A percentile compares a stretch with the other conserved stretches of the same genome.
These are phyloP conservation scores for Lepiota venenata DNA, from an alignment of 768 basidiomycete species.

Conservation along the genomic window DNA sequence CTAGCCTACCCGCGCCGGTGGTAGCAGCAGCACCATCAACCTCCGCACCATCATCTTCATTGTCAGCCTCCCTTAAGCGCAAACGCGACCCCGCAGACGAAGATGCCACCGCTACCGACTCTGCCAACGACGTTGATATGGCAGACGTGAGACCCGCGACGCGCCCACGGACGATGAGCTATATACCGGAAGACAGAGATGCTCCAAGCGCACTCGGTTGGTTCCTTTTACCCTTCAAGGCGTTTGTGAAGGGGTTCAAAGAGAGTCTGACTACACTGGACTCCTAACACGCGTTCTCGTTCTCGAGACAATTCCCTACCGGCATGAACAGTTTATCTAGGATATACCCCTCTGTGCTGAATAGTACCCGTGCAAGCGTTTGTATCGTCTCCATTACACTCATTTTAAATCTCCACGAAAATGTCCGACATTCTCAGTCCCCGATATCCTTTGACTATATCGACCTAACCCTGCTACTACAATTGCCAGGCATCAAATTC, in stretches of 20 bases:
- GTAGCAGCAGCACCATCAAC: constrained; percentile 30
- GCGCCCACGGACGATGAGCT: constrained; percentile 49
- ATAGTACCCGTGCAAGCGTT: no score
- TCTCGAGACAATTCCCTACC: no score
- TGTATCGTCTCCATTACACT: no score
- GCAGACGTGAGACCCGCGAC: constrained; percentile 40
- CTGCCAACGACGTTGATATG: neutral
- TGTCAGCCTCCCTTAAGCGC: constrained; percentile 24
- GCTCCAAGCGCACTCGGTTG: constrained; percentile 49
- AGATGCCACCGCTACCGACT: constrained; percentile 20
- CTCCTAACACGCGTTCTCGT: neutral
- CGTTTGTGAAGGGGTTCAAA: constrained; percentile 65
- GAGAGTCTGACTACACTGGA: constrained; percentile 41
- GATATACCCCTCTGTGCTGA: no score
- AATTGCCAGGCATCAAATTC: no score
- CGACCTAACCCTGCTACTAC: no score
- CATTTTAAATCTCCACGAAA: no score
- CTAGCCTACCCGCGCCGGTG: constrained; percentile 19
- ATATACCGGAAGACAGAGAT: constrained; percentile 41
- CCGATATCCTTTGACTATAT: no score
- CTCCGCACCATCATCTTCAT: constrained; percentile 18
- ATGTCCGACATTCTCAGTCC: no score
- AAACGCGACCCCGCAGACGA: constrained; percentile 46
- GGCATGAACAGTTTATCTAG: no score
- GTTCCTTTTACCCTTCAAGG: constrained; percentile 60